These are phyloP conservation scores for Fraxinus dipetala DNA, from an alignment of 305 asterid species.

Conservation along the genomic window DNA sequence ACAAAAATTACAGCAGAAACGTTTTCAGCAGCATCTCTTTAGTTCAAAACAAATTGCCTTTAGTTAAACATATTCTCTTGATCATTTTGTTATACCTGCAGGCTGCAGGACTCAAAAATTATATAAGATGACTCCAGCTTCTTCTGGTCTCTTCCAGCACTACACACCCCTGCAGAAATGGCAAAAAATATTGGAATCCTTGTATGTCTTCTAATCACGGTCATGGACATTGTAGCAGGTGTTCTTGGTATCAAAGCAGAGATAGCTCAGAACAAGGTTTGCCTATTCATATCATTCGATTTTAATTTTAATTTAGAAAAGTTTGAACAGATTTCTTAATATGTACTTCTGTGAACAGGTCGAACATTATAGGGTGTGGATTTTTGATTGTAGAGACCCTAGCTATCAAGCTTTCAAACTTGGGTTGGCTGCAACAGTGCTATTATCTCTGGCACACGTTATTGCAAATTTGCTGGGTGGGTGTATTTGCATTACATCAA, in stretches of 20 bases:
- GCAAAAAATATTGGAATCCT: constrained; percentile 46
- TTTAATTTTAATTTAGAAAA: background rate
- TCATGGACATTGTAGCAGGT: constrained; percentile 68
- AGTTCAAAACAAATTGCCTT: no score
- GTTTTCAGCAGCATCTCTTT: no score
- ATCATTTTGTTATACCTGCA: constrained; percentile 5
- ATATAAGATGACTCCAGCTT: constrained; percentile 4
- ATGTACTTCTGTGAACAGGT: constrained; percentile 63
- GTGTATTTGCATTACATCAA: constrained; percentile 66
- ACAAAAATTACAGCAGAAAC: no score
- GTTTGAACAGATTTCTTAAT: background rate
- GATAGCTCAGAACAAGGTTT: background rate
- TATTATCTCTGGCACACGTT: constrained; percentile 57
- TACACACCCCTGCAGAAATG: constrained; percentile 26
- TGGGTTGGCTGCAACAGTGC: constrained; percentile 60
- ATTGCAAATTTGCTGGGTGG: constrained; percentile 52
- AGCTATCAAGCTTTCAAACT: constrained; percentile 75
- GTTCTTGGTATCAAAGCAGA: constrained; percentile 43
- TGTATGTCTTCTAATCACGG: constrained; percentile 53
- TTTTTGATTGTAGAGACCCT: constrained; percentile 79
- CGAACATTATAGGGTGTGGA: constrained; percentile 51
- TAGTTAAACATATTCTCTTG: no score
- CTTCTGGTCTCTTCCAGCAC: background rate
- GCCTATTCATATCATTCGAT: background rate
- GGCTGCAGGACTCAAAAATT: background rate